These are phyloP conservation scores for Mycena filopes DNA, from an alignment of 768 basidiomycete genomes.

Conservation along the genomic window DNA sequence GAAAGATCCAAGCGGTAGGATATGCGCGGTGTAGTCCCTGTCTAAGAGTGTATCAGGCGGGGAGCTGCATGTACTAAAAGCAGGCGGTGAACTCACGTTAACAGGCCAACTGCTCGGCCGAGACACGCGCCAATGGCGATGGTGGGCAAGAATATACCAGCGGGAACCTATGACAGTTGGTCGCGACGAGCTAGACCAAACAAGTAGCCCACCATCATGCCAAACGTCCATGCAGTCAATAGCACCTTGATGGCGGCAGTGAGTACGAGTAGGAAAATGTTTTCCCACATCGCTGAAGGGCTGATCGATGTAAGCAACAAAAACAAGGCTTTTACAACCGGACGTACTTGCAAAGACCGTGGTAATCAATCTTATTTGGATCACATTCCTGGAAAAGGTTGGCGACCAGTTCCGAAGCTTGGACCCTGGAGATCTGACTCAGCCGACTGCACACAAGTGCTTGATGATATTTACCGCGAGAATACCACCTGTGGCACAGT, in stretches of 20 bases:
- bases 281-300: constrained; percentile 72
- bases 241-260: constrained; percentile 70
- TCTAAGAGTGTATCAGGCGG: constrained; percentile 47
- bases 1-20: constrained; percentile 75
- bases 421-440: constrained; percentile 55
- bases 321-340: not conserved
- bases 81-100: constrained; percentile 58
- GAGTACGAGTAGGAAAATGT: constrained; percentile 71
- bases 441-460: not conserved
- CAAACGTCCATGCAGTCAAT: constrained; percentile 82
- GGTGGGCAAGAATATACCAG: constrained; percentile 81
- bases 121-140: constrained; percentile 80
- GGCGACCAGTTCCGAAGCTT: constrained; percentile 83
- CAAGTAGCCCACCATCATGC: constrained; percentile 69
- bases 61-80: not conserved
- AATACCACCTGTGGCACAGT: constrained; percentile 65
- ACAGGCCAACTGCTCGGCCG: constrained; percentile 74
- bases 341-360: constrained; percentile 84
- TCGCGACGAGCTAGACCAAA: not conserved
- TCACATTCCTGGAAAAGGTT: constrained; percentile 89
- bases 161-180: constrained; percentile 63
- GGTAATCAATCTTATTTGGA: constrained; percentile 69
- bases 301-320: constrained; percentile 44
- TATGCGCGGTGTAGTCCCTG: constrained; percentile 75
- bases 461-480: constrained; percentile 54